Evolutionary conservation across 495 filamentous ascomycete genomes (phyloP).

Genomic region (Talaromyces stipitatus): DNA sequence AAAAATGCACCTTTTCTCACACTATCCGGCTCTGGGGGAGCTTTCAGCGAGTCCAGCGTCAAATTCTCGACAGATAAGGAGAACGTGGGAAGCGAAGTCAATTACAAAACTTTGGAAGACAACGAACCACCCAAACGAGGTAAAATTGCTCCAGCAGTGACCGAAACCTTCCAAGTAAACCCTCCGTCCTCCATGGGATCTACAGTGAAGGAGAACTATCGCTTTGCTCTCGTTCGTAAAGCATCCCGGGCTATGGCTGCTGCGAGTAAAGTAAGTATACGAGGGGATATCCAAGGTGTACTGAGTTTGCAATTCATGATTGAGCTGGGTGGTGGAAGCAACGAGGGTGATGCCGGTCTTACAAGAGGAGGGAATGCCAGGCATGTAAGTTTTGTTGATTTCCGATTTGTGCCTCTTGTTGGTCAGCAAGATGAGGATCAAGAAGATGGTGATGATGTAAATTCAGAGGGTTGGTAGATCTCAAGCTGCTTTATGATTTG

Average conservation of each 20-base stretch:
- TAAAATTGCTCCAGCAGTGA: slow-evolving; percentile 35
- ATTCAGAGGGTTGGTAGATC: not conserved
- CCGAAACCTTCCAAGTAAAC: slow-evolving; percentile 41
- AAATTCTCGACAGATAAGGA: slow-evolving; percentile 68
- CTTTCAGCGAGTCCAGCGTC: slow-evolving; percentile 71
- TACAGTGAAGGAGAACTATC: slow-evolving; percentile 49
- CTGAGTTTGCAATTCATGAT: slow-evolving; percentile 97
- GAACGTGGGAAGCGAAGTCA: slow-evolving; percentile 9
- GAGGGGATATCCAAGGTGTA: slow-evolving; percentile 80
- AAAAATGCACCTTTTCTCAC: slow-evolving; percentile 59
- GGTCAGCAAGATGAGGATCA: slow-evolving; percentile 52
- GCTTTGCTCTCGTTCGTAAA: slow-evolving; percentile 75
- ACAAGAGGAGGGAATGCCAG: slow-evolving; percentile 10
- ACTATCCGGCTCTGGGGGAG: slow-evolving; percentile 60
- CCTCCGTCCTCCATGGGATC: slow-evolving; percentile 35
- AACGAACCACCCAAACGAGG: slow-evolving; percentile 41
- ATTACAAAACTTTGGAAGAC: slow-evolving; percentile 27
- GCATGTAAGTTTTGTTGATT: slow-evolving; percentile 66
- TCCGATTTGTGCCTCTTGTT: slow-evolving; percentile 65
- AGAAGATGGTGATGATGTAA: slow-evolving; percentile 9
- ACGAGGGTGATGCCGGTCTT: slow-evolving; percentile 14
- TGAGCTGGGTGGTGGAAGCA: slow-evolving; percentile 48
- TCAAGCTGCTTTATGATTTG: not conserved
- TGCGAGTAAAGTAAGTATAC: slow-evolving; percentile 85
- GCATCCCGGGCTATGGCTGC: slow-evolving; percentile 82